phyloP scores from a whole-genome alignment of 208 protist genomes.

The Acanthamoeba healyi region DNA sequence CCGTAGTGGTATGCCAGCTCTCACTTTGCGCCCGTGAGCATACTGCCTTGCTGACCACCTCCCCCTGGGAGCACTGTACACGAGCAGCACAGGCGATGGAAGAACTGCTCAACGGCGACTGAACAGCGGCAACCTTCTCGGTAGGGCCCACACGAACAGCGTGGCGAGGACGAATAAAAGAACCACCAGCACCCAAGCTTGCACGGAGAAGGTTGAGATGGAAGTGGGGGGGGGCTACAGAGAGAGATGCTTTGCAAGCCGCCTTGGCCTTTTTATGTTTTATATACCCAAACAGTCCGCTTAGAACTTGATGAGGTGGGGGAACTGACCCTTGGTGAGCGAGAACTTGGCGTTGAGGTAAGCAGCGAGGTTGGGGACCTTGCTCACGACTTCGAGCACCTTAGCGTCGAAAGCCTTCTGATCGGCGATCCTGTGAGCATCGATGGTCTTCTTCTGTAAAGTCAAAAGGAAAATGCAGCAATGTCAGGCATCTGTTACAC shows the following conservation, averaged over 20 bases:
- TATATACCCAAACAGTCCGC: constrained; percentile 33
- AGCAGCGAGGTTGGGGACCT: constrained; percentile 83
- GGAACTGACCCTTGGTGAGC: constrained; percentile 90
- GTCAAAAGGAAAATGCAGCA: background rate
- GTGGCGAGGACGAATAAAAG: too few species aligned
- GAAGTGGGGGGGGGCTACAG: too few species aligned
- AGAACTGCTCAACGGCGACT: background rate
- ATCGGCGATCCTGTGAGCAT: constrained; percentile 80
- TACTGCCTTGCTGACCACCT: background rate
- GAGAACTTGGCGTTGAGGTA: constrained; percentile 92
- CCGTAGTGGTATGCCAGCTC: background rate
- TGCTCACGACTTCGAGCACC: constrained; percentile 88
- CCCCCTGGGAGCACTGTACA: too few species aligned
- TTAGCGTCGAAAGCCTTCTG: constrained; percentile 91
- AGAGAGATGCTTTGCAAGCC: background rate
- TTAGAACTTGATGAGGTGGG: constrained; percentile 95
- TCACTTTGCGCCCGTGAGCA: too few species aligned
- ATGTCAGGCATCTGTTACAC: too few species aligned
- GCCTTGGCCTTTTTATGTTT: constrained; percentile 45
- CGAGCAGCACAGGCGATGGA: background rate
- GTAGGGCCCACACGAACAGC: too few species aligned
- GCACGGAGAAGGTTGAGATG: too few species aligned
- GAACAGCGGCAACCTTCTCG: background rate
- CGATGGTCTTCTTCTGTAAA: constrained; percentile 80
- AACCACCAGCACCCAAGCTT: background rate